Evolutionary conservation across 1,139 yeast species (phyloP), one percentile per base, ranked within the genome.

Genomic region (Blastobotrys indianensis): DNA sequence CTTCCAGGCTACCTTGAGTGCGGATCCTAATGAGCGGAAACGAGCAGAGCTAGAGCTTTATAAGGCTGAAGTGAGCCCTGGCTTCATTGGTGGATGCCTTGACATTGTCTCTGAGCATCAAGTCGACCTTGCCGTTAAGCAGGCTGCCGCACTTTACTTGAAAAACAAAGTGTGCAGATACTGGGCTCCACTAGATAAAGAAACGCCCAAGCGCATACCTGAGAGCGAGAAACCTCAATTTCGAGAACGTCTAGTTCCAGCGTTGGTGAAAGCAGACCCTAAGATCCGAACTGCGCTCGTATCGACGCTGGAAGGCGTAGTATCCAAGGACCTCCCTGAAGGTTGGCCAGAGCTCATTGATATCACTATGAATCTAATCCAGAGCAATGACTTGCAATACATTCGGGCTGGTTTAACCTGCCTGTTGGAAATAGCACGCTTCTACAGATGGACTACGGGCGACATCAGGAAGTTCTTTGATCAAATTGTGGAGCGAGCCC

Each of bases 141-240:
- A 80, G 44, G 92, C 95, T 10, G 85, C 95, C 13, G 94, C 95
- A 0, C 82, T 92, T 28, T 90, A 81, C 63, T 79, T 92, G 67
- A 92, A 92, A 62, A 92, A 92, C 63, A 72, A 81, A 50, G 73
- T 88, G 25, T 68, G 75, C 11, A 75, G 76, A 48, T 74, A 75
- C 51, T 92, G 97, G 97, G 59, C 58, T 17, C 61, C 65, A 9
- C 55, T 57, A 16, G 72, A 67, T 4, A 56, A 60, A 16, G 47
- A 55, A 20, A 46, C 50, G 11, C 59, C 60, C 3, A 53, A 57
- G 15, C 60, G 55, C 13, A 79, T 87, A 13, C 82, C 78, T 53
- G 70, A 71, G 8, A 87, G 76, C 52, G 97, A 90, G 60, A 83
- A 80, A 57, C 85, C 84, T 1, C 70, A 76, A 32, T 78, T 92